phyloP scores from a whole-genome alignment of 768 basidiomycete genomes.

The Artomyces pyxidatus region DNA sequence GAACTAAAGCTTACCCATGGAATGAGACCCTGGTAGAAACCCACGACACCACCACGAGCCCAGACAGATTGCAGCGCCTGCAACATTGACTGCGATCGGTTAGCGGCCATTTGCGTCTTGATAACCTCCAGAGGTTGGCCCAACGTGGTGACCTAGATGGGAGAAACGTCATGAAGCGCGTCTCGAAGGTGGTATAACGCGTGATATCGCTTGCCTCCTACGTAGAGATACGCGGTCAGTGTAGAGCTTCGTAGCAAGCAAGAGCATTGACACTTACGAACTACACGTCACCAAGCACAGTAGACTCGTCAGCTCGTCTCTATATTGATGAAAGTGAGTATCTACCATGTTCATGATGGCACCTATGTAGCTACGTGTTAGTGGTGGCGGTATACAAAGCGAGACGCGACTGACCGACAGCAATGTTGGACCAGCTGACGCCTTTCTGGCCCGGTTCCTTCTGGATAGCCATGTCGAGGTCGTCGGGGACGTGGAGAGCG shows the following conservation, averaged over 20 bases:
- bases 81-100: constrained; percentile 84
- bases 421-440: constrained; percentile 91
- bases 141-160: constrained; percentile 81
- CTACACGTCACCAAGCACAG: no score
- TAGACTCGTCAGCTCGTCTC: constrained; percentile 3
- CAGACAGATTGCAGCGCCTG: constrained; percentile 83
- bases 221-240: no score
- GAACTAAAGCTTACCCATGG: constrained; percentile 81
- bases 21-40: constrained; percentile 97
- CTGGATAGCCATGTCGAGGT: constrained; percentile 61
- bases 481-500: constrained; percentile 14
- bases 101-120: constrained; percentile 99
- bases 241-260: no score
- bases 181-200: not conserved
- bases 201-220: constrained; percentile 58
- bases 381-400: not conserved
- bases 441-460: constrained; percentile 89
- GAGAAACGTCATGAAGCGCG: not conserved
- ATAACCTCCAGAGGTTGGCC: constrained; percentile 97
- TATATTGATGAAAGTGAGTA: constrained; percentile 22
- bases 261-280: no score
- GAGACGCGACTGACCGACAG: constrained; percentile 60
- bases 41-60: constrained; percentile 81
- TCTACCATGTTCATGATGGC: constrained; percentile 97
- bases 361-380: constrained; percentile 36